Conservation (phyloP, 306 rosid species). For the Fagus sylvatica region DNA sequence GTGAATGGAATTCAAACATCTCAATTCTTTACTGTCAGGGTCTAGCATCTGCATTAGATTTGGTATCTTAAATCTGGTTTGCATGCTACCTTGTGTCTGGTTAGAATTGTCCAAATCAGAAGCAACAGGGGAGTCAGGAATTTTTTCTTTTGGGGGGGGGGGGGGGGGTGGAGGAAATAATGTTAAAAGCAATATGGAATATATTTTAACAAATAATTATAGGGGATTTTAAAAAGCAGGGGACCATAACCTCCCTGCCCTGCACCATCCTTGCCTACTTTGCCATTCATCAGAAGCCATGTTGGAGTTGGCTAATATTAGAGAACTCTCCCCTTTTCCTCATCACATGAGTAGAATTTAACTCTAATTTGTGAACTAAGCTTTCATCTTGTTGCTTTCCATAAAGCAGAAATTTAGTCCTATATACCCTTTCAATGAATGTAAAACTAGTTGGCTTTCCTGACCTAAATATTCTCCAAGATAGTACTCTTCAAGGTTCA, state of each 20-base stretch:
- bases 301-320: not conserved
- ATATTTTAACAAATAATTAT: not conserved
- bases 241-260: not conserved
- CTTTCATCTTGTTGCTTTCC: slow-evolving; percentile 10
- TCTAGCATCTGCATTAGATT: not conserved
- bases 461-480: not conserved
- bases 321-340: not conserved
- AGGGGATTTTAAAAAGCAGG: not conserved
- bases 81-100: not conserved
- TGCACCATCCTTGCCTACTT: not conserved
- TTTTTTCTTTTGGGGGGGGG: not conserved
- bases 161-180: not conserved
- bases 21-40: not conserved
- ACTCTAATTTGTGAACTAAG: not conserved
- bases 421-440: not conserved
- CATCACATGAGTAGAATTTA: not conserved
- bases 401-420: not conserved
- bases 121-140: not conserved
- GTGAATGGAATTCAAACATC: not conserved
- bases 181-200: not conserved
- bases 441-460: not conserved
- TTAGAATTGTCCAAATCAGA: not conserved
- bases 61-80: not conserved
- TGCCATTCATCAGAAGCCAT: not conserved
- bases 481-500: not conserved